These are phyloP conservation scores for Zygoascus meyerae DNA, from an alignment of 1,139 yeast genomes.

Conservation along the genomic window DNA sequence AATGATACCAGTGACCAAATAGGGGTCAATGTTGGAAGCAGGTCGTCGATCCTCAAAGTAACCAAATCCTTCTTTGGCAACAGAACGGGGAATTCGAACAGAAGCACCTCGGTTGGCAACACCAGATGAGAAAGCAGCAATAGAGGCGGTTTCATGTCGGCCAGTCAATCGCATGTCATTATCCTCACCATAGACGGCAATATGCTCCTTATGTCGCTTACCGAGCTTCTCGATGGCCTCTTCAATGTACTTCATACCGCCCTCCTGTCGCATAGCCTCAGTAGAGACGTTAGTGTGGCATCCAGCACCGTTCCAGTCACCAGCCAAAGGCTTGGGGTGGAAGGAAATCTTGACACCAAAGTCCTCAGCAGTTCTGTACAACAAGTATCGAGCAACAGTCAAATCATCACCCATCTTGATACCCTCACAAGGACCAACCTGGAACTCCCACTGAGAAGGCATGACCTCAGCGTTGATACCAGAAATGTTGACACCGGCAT, in stretches of 20 bases:
- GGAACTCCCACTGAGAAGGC: conserved; percentile 99
- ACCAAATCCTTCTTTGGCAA: conserved; percentile 95
- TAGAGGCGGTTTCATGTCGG: conserved; percentile 95
- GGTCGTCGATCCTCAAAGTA: conserved; percentile 99
- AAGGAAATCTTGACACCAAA: conserved; percentile 96
- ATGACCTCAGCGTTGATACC: conserved; percentile 99
- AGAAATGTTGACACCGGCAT: conserved; percentile 81
- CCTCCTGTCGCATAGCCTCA: conserved; percentile 80
- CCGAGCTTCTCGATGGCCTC: conserved; percentile 89
- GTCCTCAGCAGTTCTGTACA: conserved; percentile 95
- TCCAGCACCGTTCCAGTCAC: conserved; percentile 99
- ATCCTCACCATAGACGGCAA: conserved; percentile 90
- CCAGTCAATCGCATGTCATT: conserved; percentile 95
- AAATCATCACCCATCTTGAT: conserved; percentile 95
- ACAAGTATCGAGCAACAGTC: conserved; percentile 91
- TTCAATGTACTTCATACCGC: conserved; percentile 94
- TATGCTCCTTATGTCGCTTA: conserved; percentile 95
- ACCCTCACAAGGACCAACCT: conserved; percentile 97
- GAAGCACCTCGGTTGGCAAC: conserved; percentile 99
- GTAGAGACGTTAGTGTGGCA: conserved; percentile 99
- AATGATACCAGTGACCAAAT: conserved; percentile 96
- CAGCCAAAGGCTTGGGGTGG: conserved; percentile 98
- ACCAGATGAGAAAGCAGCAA: conserved; percentile 87
- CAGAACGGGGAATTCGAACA: conserved; percentile 96
- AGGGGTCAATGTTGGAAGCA: conserved; percentile 98